A percentile compares a stretch with the other conserved stretches of the same genome.
Conservation (phyloP, 2,329 filamentous ascomycete genomes). For the Colletotrichum lini region DNA sequence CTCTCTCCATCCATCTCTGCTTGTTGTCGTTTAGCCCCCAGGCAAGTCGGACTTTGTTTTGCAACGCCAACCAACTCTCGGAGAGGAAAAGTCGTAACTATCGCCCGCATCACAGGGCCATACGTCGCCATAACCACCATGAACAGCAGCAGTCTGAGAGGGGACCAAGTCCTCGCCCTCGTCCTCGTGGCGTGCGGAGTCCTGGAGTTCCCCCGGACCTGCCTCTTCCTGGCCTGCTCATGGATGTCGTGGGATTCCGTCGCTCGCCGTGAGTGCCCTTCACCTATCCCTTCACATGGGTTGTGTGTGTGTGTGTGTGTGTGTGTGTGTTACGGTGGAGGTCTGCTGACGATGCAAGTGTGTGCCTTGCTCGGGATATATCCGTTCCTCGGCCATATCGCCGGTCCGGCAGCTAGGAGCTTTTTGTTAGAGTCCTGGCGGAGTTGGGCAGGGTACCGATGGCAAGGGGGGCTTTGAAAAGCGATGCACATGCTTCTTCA, state of each 20-base stretch:
- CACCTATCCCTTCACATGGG: not conserved
- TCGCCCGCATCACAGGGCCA: no score
- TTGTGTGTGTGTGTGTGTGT: no score
- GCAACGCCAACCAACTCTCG: no score
- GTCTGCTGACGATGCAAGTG: conserved; percentile 3
- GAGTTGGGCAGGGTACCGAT: no score
- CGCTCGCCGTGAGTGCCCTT: not conserved
- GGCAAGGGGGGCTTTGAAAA: not conserved
- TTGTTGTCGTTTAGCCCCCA: no score
- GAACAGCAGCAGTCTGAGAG: not conserved
- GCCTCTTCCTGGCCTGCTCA: conserved; percentile 10
- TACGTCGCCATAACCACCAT: not conserved
- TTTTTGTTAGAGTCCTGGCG: not conserved
- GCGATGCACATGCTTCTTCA: no score
- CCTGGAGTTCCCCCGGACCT: conserved; percentile 14
- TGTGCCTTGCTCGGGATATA: conserved; percentile 24
- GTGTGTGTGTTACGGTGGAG: no score
- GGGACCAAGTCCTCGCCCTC: conserved; percentile 12
- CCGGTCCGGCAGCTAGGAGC: not conserved
- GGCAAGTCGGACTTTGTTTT: no score
- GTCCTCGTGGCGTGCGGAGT: conserved; percentile 5
- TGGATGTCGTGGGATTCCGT: conserved; percentile 19
- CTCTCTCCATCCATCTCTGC: no score
- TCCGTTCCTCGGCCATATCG: conserved; percentile 18
- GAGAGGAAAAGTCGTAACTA: no score